phyloP scores from a whole-genome alignment of 225 moss, liverwort and hornwort genomes.

The Straminergon stramineum region DNA sequence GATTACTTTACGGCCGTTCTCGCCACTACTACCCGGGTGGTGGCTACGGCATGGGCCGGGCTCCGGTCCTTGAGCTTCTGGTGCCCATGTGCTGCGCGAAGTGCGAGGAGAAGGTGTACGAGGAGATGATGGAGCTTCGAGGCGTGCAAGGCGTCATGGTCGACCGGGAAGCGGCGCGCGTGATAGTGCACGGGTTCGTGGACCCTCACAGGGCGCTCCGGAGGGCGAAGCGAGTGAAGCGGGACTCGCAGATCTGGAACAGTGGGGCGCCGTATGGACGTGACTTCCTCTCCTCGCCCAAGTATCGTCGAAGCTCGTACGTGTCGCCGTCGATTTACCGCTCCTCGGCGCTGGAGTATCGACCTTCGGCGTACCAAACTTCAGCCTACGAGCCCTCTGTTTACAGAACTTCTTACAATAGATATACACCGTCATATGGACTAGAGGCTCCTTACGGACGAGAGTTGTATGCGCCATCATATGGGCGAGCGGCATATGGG shows the following conservation, averaged over 20 bases:
- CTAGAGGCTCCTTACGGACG: neutral
- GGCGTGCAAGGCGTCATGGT: constrained; percentile 31
- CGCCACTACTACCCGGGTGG: neutral
- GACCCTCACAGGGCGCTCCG: constrained; percentile 23
- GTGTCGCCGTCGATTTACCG: neutral
- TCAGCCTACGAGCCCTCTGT: neutral
- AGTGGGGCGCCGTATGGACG: neutral
- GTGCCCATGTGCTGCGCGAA: constrained; percentile 45
- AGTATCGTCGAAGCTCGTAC: constrained; percentile 13
- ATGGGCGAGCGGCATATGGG: neutral
- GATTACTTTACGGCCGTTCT: neutral
- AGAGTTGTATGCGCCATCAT: neutral
- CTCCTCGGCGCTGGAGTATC: constrained; percentile 6
- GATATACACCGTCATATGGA: constrained; percentile 10
- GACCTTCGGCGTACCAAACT: neutral
- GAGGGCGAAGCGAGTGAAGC: constrained; percentile 37
- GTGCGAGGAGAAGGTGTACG: constrained; percentile 42
- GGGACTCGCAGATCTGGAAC: constrained; percentile 21
- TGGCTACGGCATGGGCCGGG: neutral
- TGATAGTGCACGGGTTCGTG: constrained; percentile 30
- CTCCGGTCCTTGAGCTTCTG: constrained; percentile 19
- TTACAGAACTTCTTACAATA: constrained; percentile 15
- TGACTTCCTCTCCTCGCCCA: constrained; percentile 1
- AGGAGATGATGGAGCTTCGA: constrained; percentile 37
- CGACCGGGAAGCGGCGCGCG: constrained; percentile 15